These are phyloP conservation scores for Penicillium malachiteum DNA, from an alignment of 495 filamentous ascomycete genomes.

Conservation along the genomic window DNA sequence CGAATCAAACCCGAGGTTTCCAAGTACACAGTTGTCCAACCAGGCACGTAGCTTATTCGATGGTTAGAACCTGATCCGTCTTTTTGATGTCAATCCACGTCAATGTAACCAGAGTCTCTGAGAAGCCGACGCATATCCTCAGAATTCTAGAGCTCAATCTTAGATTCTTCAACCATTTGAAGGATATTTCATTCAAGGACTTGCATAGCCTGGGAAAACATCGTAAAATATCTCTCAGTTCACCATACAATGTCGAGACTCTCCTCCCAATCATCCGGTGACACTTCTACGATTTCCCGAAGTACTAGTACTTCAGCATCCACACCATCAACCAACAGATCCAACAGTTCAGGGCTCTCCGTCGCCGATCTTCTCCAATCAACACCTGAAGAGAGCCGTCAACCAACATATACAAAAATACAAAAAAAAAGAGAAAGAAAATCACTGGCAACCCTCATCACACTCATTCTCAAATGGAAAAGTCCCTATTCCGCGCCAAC, in stretches of 20 bases:
- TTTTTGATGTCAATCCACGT: too few relatives aligned
- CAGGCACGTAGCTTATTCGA: too few relatives aligned
- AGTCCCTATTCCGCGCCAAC: conserved; percentile 9
- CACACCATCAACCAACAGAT: neutral
- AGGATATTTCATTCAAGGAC: too few relatives aligned
- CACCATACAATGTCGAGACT: neutral
- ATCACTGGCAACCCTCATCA: neutral
- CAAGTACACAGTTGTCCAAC: too few relatives aligned
- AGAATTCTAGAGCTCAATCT: too few relatives aligned
- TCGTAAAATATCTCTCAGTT: too few relatives aligned
- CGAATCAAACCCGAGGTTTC: neutral
- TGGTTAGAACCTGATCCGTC: too few relatives aligned
- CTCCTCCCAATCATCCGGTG: neutral
- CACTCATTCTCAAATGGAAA: neutral
- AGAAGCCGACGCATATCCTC: too few relatives aligned
- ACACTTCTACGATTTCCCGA: neutral
- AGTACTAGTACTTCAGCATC: neutral
- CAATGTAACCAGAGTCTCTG: too few relatives aligned
- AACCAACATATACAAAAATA: too few relatives aligned
- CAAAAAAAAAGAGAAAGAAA: neutral
- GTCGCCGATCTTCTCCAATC: neutral
- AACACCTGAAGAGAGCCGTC: neutral
- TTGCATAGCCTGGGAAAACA: too few relatives aligned
- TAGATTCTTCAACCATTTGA: too few relatives aligned
- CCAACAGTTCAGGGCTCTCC: neutral